phyloP scores from a whole-genome alignment of 345 rosid genomes.

The Eucalyptus paniculata region DNA sequence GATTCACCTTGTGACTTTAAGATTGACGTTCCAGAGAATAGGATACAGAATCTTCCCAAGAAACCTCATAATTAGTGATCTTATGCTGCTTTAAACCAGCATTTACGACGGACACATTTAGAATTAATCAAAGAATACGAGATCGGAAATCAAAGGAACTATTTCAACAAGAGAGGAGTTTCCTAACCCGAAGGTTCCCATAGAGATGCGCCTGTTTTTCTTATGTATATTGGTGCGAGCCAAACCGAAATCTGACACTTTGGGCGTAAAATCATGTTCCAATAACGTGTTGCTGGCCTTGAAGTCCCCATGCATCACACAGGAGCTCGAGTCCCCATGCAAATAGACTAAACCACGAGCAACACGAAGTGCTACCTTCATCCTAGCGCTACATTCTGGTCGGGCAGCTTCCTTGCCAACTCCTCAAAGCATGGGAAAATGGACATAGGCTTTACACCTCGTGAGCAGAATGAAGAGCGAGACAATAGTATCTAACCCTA shows the following conservation, averaged over 20 bases:
- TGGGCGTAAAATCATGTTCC: slow-evolving; percentile 81
- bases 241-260: slow-evolving; percentile 91
- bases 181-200: slow-evolving; percentile 90
- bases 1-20: not conserved
- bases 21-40: not conserved
- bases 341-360: slow-evolving; percentile 91
- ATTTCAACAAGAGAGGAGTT: not conserved
- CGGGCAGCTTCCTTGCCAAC: slow-evolving; percentile 58
- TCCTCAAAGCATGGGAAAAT: slow-evolving; percentile 18
- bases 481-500: not conserved
- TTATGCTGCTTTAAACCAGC: not conserved
- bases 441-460: not conserved
- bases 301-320: slow-evolving; percentile 90
- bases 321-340: slow-evolving; percentile 76
- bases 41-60: not conserved
- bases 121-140: not conserved
- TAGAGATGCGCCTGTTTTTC: slow-evolving; percentile 73
- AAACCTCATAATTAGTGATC: not conserved
- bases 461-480: not conserved
- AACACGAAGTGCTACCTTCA: slow-evolving; percentile 91
- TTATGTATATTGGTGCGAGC: slow-evolving; percentile 82
- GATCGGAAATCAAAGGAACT: not conserved
- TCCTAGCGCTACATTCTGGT: slow-evolving; percentile 76
- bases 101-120: not conserved
- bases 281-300: slow-evolving; percentile 87